Conservation (phyloP, 345 rosid species). For the Arabidopsis suecica region DNA sequence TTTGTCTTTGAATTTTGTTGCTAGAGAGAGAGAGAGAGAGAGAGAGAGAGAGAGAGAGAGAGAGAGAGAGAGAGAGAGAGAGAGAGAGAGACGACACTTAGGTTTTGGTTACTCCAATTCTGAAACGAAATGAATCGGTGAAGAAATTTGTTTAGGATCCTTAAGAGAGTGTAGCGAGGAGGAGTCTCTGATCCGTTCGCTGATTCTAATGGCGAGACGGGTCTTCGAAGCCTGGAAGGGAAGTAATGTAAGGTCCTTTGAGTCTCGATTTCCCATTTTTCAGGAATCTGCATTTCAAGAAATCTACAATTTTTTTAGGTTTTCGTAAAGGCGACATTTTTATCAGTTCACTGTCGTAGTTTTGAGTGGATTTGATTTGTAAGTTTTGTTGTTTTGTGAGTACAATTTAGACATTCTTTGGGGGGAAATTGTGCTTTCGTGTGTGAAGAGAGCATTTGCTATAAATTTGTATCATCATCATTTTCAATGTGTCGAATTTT, state of each 20-base stretch:
- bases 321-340: not conserved
- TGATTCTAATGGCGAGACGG: constrained; percentile 67
- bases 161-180: constrained; percentile 48
- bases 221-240: constrained; percentile 88
- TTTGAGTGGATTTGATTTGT: not conserved
- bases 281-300: constrained; percentile 4
- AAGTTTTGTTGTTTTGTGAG: not conserved
- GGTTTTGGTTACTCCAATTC: not conserved
- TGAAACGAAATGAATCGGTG: constrained; percentile 43
- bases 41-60: not conserved
- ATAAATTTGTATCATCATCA: too few relatives aligned
- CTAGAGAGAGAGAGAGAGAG: not conserved
- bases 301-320: not conserved
- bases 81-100: not conserved
- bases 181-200: constrained; percentile 20
- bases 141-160: constrained; percentile 41
- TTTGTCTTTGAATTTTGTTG: not conserved
- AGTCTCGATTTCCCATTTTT: not conserved
- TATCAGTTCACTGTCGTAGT: not conserved
- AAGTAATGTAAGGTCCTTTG: constrained; percentile 64
- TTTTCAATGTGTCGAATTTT: not conserved
- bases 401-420: not conserved
- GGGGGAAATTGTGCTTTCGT: not conserved
- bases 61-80: too few relatives aligned
- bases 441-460: not conserved